phyloP scores from a whole-genome alignment of 805 yeast species.

The Suhomyces emberorum region DNA sequence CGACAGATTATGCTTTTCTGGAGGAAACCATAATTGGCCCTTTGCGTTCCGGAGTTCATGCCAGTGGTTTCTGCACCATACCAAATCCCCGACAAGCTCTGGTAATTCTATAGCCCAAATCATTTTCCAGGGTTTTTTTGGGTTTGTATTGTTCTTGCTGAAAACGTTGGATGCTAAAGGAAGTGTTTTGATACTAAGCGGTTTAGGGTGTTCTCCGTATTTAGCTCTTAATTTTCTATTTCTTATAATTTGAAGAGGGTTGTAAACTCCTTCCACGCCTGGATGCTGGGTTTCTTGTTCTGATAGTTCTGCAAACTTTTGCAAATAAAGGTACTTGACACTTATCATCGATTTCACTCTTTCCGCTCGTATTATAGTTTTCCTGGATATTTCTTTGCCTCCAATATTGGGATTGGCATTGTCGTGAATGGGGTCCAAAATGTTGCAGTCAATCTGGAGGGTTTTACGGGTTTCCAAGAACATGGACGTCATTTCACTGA shows the following conservation, averaged over 20 bases:
- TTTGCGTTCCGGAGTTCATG: slow-evolving; percentile 42
- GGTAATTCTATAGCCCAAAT: slow-evolving; percentile 64
- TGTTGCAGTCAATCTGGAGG: slow-evolving; percentile 41
- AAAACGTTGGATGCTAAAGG: slow-evolving; percentile 69
- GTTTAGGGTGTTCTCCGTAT: slow-evolving; percentile 46
- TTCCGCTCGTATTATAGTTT: slow-evolving; percentile 46
- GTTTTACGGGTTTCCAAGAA: slow-evolving; percentile 42
- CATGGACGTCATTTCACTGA: slow-evolving; percentile 37
- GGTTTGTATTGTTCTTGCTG: slow-evolving; percentile 30
- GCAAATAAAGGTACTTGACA: slow-evolving; percentile 48
- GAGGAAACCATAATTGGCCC: slow-evolving; percentile 54
- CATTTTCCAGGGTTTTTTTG: slow-evolving; percentile 40
- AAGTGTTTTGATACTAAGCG: slow-evolving; percentile 43
- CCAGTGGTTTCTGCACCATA: slow-evolving; percentile 60
- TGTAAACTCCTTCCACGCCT: slow-evolving; percentile 66
- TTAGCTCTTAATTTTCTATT: slow-evolving; percentile 59
- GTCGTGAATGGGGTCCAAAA: slow-evolving; percentile 28
- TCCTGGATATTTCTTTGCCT: slow-evolving; percentile 24
- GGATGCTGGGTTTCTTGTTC: slow-evolving; percentile 28
- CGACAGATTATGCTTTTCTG: neutral
- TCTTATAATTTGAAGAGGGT: slow-evolving; percentile 80
- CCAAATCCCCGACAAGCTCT: slow-evolving; percentile 54
- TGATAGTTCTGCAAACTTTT: slow-evolving; percentile 29
- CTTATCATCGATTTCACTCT: slow-evolving; percentile 47
- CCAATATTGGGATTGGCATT: slow-evolving; percentile 3